Percentiles rank a stretch among this genome's conserved stretches.
Evolutionary conservation across 495 filamentous ascomycete species (phyloP).

Genomic region (Penicillium riverlandense): DNA sequence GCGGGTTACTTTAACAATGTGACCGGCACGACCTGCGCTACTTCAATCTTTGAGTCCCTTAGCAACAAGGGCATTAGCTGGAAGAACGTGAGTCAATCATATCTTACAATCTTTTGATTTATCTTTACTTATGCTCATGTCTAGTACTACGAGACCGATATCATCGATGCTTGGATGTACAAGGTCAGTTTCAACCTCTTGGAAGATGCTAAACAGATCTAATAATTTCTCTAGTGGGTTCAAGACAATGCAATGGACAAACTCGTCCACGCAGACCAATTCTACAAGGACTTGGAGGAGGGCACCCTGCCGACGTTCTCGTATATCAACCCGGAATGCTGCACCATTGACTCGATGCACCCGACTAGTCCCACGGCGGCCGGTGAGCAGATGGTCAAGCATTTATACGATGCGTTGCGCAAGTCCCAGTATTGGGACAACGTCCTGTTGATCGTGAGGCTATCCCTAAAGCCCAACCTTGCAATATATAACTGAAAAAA

Average conservation of each 20-base stretch:
- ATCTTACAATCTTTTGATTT: neutral
- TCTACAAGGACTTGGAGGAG: constrained; percentile 36
- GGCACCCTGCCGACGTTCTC: constrained; percentile 38
- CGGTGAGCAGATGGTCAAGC: constrained; percentile 42
- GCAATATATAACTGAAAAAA: constrained; percentile 9
- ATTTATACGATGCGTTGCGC: constrained; percentile 40
- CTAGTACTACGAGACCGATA: constrained; percentile 37
- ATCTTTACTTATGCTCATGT: neutral
- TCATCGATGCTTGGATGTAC: constrained; percentile 33
- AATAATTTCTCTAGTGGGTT: constrained; percentile 15
- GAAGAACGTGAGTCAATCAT: constrained; percentile 23
- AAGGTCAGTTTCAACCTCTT: constrained; percentile 11
- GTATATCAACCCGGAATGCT: constrained; percentile 45
- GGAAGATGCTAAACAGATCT: too few relatives aligned
- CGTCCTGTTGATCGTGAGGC: constrained; percentile 14
- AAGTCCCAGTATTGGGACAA: constrained; percentile 37
- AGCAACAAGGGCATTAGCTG: constrained; percentile 27
- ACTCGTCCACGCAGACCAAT: constrained; percentile 30
- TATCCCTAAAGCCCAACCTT: neutral
- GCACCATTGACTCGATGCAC: constrained; percentile 38
- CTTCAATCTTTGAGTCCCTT: constrained; percentile 26
- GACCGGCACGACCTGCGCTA: constrained; percentile 30
- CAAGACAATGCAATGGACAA: constrained; percentile 33
- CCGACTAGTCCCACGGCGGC: constrained; percentile 34
- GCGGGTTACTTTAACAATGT: constrained; percentile 28